These are phyloP conservation scores for Triticum turgidum DNA, from an alignment of 176 grass and related monocot genomes.

Conservation along the genomic window DNA sequence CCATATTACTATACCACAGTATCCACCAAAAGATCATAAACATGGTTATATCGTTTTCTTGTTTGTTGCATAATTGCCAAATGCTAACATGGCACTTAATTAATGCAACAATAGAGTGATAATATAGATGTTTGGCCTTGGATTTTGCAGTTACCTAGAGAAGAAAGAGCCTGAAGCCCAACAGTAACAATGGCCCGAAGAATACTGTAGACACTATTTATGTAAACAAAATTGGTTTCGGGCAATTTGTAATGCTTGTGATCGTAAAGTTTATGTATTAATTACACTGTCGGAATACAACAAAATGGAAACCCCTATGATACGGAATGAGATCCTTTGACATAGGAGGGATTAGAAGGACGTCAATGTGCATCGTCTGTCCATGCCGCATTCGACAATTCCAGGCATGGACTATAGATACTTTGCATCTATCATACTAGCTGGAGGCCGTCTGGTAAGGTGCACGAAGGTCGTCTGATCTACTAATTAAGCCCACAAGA, in stretches of 20 bases:
- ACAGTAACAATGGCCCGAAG: conserved; percentile 22
- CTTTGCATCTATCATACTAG: no score
- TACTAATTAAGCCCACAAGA: no score
- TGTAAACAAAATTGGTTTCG: background rate
- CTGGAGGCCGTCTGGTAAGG: no score
- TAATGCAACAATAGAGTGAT: background rate
- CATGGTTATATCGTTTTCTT: background rate
- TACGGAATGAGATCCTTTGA: background rate
- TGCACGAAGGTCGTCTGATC: no score
- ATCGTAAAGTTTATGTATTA: background rate
- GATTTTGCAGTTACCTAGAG: conserved; percentile 56
- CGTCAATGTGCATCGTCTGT: no score
- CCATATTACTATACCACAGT: background rate
- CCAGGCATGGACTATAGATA: no score
- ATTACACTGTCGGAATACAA: background rate
- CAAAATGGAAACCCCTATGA: background rate
- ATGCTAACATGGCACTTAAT: background rate
- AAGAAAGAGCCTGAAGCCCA: conserved; percentile 60
- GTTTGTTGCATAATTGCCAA: background rate
- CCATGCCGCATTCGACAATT: no score
- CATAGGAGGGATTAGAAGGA: no score
- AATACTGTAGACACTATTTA: background rate
- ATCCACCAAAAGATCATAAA: no score
- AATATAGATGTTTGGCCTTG: background rate
- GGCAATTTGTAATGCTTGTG: conserved; percentile 3